A percentile compares a stretch with the other conserved stretches of the same genome.
phyloP scores from a whole-genome alignment of 805 yeast species.

The Yamadazyma laniorum region DNA sequence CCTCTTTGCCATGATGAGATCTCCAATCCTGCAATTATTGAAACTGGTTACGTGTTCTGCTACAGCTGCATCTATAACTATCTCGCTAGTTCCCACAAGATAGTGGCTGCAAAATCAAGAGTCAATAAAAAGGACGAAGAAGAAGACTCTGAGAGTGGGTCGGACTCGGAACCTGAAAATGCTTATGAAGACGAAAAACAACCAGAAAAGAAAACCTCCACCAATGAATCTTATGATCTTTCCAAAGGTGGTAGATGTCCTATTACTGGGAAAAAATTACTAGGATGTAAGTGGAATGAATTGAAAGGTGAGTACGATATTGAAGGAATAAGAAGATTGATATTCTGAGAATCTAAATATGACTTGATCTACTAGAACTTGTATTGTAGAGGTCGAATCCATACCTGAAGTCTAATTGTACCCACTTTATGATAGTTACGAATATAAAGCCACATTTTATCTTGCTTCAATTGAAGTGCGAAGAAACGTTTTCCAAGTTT shows the following conservation, averaged over 20 bases:
- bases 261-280: slow-evolving; percentile 64
- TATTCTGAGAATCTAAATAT: slow-evolving; percentile 54
- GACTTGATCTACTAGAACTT: too few species aligned
- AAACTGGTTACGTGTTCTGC: slow-evolving; percentile 89
- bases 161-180: slow-evolving; percentile 15
- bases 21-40: slow-evolving; percentile 80
- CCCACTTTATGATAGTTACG: neutral
- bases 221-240: slow-evolving; percentile 23
- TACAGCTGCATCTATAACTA: slow-evolving; percentile 78
- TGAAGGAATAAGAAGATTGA: slow-evolving; percentile 73
- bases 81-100: slow-evolving; percentile 47
- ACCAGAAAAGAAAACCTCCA: slow-evolving; percentile 8
- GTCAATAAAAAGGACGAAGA: slow-evolving; percentile 1
- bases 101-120: slow-evolving; percentile 21
- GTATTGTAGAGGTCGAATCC: too few species aligned
- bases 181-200: slow-evolving; percentile 10
- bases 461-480: slow-evolving; percentile 1
- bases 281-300: slow-evolving; percentile 69
- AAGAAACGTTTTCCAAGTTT: neutral
- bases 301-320: slow-evolving; percentile 63
- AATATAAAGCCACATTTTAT: neutral
- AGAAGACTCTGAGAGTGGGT: slow-evolving; percentile 17
- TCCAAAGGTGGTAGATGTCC: slow-evolving; percentile 76
- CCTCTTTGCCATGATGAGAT: slow-evolving; percentile 67
- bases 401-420: too few species aligned